Base-by-base conservation (phyloP, 129 eudicot genomes). In the Tagetes erecta region DNA sequence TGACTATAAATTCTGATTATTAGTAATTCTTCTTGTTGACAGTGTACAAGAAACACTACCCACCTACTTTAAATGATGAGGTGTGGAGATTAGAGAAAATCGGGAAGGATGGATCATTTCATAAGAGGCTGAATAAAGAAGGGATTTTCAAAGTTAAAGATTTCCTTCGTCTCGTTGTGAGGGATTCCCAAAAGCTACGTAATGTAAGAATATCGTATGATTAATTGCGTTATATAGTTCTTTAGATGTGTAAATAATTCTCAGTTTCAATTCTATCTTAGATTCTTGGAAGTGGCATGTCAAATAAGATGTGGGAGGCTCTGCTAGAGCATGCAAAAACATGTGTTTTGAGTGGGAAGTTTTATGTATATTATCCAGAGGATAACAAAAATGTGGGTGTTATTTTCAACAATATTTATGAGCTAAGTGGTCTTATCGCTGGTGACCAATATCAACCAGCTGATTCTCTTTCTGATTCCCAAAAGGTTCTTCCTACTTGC, bases 211-310 rank as follows among this genome's bases (percentile, higher is more conserved):
- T 64, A 55, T 78, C 9, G n/a, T 31, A 36, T 75, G 4, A 9
- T 34, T 68, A 39, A 2, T 50, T 52, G 46, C 41, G 36, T 70
- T 12, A 3, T n/a, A 14, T 35, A 46, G 8, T 44, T 9, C 5
- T 67, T 51, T 8, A 46, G 52, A 31, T 38, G 27, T 63, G 46
- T 63, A 63, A 38, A 5, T 13, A 13, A 5, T 14, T 55, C 4
- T 65, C 9, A 10, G 27, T 33, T 62, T 77, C 37, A 45, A 8
- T 12, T 60, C 20, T 59, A 14, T 38, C 34, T 35, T 83, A 91
- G 97, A 91, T 86, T 46, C 95, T 91, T 79, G 97, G 97, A 67
- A 91, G 97, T 84, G 97, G 97, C 68, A 91, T 91, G 97, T 91
- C 97, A 3, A 91, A 91, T 84, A 91, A 84, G 83, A 91, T 91